Conservation (phyloP, 176 grass and related monocot genomes). For the Puccinellia tenuiflora region DNA sequence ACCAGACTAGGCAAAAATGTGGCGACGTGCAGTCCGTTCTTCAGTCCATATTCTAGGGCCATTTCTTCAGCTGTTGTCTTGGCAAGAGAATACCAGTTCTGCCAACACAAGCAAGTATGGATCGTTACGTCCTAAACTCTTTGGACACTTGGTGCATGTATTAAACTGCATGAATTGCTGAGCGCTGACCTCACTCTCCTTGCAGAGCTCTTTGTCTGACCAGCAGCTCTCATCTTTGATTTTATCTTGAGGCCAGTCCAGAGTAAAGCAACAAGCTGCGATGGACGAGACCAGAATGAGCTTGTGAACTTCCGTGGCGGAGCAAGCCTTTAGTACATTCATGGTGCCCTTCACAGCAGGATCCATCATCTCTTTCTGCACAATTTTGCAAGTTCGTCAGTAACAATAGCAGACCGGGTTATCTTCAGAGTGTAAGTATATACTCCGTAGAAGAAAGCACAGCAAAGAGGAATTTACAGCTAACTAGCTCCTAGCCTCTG, state of each 20-base stretch:
- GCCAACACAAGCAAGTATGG: not conserved
- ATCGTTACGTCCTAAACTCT: too few species aligned
- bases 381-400: not conserved
- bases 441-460: too few species aligned
- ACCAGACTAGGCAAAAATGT: constrained; percentile 12
- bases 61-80: constrained; percentile 40
- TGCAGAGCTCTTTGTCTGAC: constrained; percentile 31
- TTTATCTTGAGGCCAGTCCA: constrained; percentile 22
- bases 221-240: constrained; percentile 37
- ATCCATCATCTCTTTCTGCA: constrained; percentile 35
- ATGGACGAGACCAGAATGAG: constrained; percentile 27
- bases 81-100: constrained; percentile 40
- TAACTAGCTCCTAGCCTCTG: too few species aligned
- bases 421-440: not conserved
- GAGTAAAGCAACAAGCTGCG: not conserved
- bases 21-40: constrained; percentile 25
- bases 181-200: constrained; percentile 2
- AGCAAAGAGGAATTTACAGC: too few species aligned
- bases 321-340: constrained; percentile 37
- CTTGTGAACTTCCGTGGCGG: not conserved
- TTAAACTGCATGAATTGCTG: not conserved
- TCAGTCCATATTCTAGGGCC: constrained; percentile 20
- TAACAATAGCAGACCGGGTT: not conserved
- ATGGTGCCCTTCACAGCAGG: constrained; percentile 26
- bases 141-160: not conserved